Percentiles rank a stretch among this genome's conserved stretches.
phyloP scores from a whole-genome alignment of 2,329 filamentous ascomycete genomes.

The Nigrograna mackinnonii region DNA sequence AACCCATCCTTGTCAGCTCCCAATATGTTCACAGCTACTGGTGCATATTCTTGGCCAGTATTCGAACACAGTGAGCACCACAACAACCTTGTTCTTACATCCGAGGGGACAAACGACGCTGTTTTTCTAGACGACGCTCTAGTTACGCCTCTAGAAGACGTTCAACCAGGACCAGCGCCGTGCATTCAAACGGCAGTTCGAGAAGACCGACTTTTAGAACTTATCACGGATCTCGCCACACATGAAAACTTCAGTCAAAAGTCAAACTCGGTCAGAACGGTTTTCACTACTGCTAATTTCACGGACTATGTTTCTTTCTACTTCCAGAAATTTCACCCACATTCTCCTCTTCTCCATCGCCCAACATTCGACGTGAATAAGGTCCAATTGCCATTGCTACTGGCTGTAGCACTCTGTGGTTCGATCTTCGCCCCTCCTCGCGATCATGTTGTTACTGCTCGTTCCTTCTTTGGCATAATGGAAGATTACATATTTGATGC shows the following conservation, averaged over 20 bases:
- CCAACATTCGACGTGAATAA: not conserved
- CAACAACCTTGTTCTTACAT: not conserved
- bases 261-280: not conserved
- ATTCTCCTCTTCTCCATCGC: not conserved
- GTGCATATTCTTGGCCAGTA: not conserved
- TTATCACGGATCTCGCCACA: not conserved
- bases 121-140: not conserved
- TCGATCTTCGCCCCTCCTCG: not conserved
- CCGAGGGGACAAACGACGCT: not conserved
- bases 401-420: not conserved
- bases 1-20: not conserved
- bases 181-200: not conserved
- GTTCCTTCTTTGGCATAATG: not conserved
- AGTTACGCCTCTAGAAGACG: not conserved
- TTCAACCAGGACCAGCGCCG: not conserved
- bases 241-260: no score
- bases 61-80: not conserved
- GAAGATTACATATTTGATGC: constrained; percentile 1
- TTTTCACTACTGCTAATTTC: not conserved
- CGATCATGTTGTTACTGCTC: not conserved
- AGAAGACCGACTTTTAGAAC: not conserved
- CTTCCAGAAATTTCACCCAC: not conserved
- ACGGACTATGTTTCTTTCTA: not conserved
- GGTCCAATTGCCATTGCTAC: not conserved
- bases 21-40: not conserved